Conservation (phyloP, 2,329 filamentous ascomycete species). For the Pseudocercospora ulei region DNA sequence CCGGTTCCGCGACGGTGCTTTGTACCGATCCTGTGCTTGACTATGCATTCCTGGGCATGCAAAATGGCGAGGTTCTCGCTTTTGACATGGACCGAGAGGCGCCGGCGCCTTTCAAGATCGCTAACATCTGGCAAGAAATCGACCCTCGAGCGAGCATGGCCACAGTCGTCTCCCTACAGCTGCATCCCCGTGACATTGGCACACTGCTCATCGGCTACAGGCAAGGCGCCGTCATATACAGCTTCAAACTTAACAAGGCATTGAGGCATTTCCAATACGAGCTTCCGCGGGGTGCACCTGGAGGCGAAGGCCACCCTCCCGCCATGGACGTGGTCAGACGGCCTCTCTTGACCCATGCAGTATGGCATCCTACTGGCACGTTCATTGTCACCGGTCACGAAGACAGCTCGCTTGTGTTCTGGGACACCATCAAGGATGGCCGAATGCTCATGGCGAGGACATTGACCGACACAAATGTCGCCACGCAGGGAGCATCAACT, state of each 20-base stretch:
- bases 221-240: slow-evolving; percentile 79
- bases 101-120: slow-evolving; percentile 67
- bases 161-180: slow-evolving; percentile 63
- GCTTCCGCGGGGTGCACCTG: slow-evolving; percentile 69
- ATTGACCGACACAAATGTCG: slow-evolving; percentile 61
- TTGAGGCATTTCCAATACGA: slow-evolving; percentile 74
- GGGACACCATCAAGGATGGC: slow-evolving; percentile 72
- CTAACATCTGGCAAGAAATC: slow-evolving; percentile 73
- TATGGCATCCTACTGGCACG: slow-evolving; percentile 92
- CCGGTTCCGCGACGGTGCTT: slow-evolving; percentile 63
- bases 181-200: slow-evolving; percentile 88
- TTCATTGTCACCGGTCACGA: slow-evolving; percentile 81
- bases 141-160: slow-evolving; percentile 57
- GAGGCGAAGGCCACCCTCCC: slow-evolving; percentile 59
- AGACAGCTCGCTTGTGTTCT: slow-evolving; percentile 84
- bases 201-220: slow-evolving; percentile 85
- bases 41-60: slow-evolving; percentile 71
- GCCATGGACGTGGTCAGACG: slow-evolving; percentile 54
- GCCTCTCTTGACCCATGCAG: slow-evolving; percentile 68
- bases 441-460: slow-evolving; percentile 75
- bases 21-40: slow-evolving; percentile 83
- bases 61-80: slow-evolving; percentile 66
- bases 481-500: slow-evolving; percentile 47
- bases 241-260: slow-evolving; percentile 81
- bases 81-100: slow-evolving; percentile 81